phyloP scores from a whole-genome alignment of 2,329 filamentous ascomycete genomes.

The Ophiocordyceps camponoti-rufipedis region DNA sequence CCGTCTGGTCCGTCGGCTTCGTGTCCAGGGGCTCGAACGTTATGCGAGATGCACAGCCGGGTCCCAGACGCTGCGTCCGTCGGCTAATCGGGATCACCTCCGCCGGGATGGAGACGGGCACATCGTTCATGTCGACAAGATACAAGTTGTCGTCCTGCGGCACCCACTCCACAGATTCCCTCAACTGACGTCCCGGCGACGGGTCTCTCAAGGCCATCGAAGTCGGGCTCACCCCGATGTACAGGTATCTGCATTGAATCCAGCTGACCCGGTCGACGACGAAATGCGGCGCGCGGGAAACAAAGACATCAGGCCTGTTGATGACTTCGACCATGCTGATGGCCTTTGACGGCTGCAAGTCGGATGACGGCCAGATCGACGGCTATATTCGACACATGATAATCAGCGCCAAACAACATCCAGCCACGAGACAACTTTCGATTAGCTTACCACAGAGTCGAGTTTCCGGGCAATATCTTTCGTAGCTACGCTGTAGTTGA shows the following conservation, averaged over 20 bases:
- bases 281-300: slow-evolving; percentile 36
- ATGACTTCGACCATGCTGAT: slow-evolving; percentile 75
- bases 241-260: slow-evolving; percentile 80
- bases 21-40: neutral
- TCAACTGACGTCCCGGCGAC: slow-evolving; percentile 2
- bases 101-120: slow-evolving; percentile 7
- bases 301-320: slow-evolving; percentile 49
- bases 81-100: slow-evolving; percentile 8
- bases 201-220: slow-evolving; percentile 1
- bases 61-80: neutral
- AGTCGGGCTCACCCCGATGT: slow-evolving; percentile 23
- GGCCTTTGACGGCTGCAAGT: slow-evolving; percentile 36
- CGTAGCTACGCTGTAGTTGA: neutral
- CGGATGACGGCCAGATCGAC: slow-evolving; percentile 46
- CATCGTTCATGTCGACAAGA: too few relatives aligned
- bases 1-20: neutral
- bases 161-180: slow-evolving; percentile 6
- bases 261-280: slow-evolving; percentile 64
- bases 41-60: too few relatives aligned
- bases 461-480: neutral
- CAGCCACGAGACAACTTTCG: too few relatives aligned
- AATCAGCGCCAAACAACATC: neutral
- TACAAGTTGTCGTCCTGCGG: slow-evolving; percentile 5
- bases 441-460: neutral
- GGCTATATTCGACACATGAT: neutral